phyloP scores from a whole-genome alignment of 179 eudicot species.

The Beta macrorhiza region DNA sequence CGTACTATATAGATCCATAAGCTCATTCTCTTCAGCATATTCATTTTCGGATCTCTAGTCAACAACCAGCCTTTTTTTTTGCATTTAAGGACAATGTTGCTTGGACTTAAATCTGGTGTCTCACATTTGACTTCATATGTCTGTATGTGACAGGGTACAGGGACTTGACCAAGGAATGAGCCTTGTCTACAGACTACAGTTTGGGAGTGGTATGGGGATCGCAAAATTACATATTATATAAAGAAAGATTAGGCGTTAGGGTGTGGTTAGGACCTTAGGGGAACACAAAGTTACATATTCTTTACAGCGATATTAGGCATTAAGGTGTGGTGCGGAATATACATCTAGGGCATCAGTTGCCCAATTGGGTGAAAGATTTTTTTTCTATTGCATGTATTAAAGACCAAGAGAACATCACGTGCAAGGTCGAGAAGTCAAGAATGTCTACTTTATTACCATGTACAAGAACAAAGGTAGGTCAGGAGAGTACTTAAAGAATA shows the following conservation, averaged over 20 bases:
- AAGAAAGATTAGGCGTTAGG: not conserved
- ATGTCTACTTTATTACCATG: too few species aligned
- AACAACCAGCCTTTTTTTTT: not conserved
- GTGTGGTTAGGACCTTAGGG: not conserved
- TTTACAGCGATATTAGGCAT: too few species aligned
- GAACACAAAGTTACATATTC: too few species aligned
- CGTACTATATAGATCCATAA: too few species aligned
- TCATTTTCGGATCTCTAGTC: not conserved
- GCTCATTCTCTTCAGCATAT: constrained; percentile 3
- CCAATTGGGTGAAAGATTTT: not conserved
- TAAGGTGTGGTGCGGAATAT: too few species aligned
- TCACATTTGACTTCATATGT: not conserved
- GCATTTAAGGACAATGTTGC: not conserved
- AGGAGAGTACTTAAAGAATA: not conserved
- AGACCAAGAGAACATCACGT: not conserved
- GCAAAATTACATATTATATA: not conserved
- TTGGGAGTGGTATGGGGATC: not conserved
- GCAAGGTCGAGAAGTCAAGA: not conserved
- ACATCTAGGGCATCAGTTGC: not conserved
- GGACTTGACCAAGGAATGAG: not conserved
- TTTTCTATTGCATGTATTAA: not conserved
- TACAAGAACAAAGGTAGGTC: not conserved
- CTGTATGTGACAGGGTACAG: not conserved
- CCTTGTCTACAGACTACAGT: not conserved
- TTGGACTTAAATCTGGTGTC: not conserved